Conservation (phyloP, 1,139 yeast species). For the Barnettozyma hawaiiensis region DNA sequence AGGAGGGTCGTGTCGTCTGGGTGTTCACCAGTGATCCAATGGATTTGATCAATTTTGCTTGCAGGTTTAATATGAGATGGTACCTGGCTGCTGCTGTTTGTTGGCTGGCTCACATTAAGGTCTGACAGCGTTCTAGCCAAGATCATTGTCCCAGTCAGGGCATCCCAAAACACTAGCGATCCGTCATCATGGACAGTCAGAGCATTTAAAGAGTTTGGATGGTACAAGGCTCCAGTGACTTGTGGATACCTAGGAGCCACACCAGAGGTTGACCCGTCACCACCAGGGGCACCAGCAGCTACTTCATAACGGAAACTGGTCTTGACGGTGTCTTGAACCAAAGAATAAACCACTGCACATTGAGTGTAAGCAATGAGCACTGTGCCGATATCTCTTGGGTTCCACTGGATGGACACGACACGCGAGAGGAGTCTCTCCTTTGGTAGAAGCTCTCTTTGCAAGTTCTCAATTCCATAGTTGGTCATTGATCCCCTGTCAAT, state of each 20-base stretch:
- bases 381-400: conserved; percentile 85
- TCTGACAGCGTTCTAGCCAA: conserved; percentile 73
- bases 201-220: conserved; percentile 87
- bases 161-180: conserved; percentile 89
- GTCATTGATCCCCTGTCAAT: conserved; percentile 71
- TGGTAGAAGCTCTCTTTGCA: conserved; percentile 47
- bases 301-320: conserved; percentile 54
- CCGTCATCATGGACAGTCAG: conserved; percentile 78
- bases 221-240: conserved; percentile 65
- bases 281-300: conserved; percentile 59
- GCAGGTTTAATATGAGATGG: not conserved
- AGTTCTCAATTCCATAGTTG: conserved; percentile 62
- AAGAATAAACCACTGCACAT: conserved; percentile 63
- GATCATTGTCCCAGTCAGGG: conserved; percentile 63
- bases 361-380: conserved; percentile 68
- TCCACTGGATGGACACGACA: conserved; percentile 65
- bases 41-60: conserved; percentile 25
- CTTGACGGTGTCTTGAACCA: conserved; percentile 54
- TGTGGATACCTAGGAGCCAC: conserved; percentile 42
- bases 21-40: conserved; percentile 75
- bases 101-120: conserved; percentile 53
- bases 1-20: conserved; percentile 76
- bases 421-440: conserved; percentile 41
- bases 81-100: conserved; percentile 19
- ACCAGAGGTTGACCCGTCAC: conserved; percentile 44